Evolutionary conservation across 345 rosid genomes (phyloP), one percentile per base, ranked within the genome.

Genomic region (Limnanthes douglasii): DNA sequence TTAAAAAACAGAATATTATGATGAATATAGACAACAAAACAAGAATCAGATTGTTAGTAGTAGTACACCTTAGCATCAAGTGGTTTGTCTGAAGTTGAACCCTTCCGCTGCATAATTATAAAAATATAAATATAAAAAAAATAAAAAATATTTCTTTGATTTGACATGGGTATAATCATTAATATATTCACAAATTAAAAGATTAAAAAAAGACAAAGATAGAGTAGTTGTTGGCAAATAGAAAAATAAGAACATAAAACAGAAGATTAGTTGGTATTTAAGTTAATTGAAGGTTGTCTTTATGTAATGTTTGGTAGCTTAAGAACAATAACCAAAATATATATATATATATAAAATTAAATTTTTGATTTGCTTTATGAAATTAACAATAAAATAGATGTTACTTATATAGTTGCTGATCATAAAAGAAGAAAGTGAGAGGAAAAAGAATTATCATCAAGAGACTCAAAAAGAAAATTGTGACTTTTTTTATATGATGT

Each of bases 61-160:
- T 56, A 38, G 25, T 18, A 19, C 45, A 84, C 98, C 98, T 90
- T 90, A 21, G 98, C 92, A 60, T 90, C 98, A 48, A 72, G 86
- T 10, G 49, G 92, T 53, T 66, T 84, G 29, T 75, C 95, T 31
- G 95, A 80, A 50, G 78, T 59, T 52, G 77, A 65, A 45, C 71
- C 90, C 46, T 72, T 84, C 66, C 83, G 77, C 98, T 80, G 85
- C 67, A 53, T 5, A 39, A 51, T 50, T 46, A 50, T 51, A 50
- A 46, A 38, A 41, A 46, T 16, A 50, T 32, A 26, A 37, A 36
- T 31, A 26, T 26, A 34, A 49, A 11, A 20, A 15, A 41, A 27
- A 30, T 18, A 27, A 13, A 22, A 39, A 17, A 38, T 14, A 12
- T 26, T 56, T 43, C 48, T 31, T 43, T 5, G 33, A 25, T 32